Evolutionary conservation across 176 grass and related monocot genomes (phyloP).

Genomic region (Eleusine coracana): DNA sequence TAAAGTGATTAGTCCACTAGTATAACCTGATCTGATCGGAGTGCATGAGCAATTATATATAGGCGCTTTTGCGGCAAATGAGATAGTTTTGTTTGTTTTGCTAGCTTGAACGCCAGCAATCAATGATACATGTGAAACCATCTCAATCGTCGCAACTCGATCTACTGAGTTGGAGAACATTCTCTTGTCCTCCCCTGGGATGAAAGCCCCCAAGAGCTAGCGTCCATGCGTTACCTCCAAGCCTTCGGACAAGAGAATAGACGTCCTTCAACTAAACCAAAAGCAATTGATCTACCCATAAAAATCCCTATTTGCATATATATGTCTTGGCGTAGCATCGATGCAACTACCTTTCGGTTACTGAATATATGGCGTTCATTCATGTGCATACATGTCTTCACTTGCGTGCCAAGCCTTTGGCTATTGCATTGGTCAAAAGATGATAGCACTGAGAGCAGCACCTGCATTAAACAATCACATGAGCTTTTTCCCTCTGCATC

Average conservation of each 20-base stretch:
- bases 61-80: no score
- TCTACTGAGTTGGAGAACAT: constrained; percentile 55
- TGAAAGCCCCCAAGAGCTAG: constrained; percentile 42
- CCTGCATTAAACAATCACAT: constrained; percentile 7
- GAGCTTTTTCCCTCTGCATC: not conserved
- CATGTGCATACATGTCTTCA: constrained; percentile 11
- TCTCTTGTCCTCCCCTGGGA: constrained; percentile 40
- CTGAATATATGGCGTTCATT: not conserved
- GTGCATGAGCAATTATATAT: not conserved
- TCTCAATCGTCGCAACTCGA: constrained; percentile 32
- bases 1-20: not conserved
- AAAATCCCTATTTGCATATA: not conserved
- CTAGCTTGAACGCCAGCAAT: constrained; percentile 23
- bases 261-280: constrained; percentile 23
- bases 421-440: constrained; percentile 43
- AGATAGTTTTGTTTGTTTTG: constrained; percentile 7
- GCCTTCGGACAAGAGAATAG: no score
- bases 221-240: constrained; percentile 50
- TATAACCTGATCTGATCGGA: not conserved
- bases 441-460: not conserved
- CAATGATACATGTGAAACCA: constrained; percentile 28
- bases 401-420: constrained; percentile 35
- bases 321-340: constrained; percentile 14
- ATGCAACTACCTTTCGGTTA: constrained; percentile 22
- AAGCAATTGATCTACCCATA: constrained; percentile 9